Evolutionary conservation across 768 basidiomycete genomes (phyloP).

Genomic region (Suillus cothurnatus): DNA sequence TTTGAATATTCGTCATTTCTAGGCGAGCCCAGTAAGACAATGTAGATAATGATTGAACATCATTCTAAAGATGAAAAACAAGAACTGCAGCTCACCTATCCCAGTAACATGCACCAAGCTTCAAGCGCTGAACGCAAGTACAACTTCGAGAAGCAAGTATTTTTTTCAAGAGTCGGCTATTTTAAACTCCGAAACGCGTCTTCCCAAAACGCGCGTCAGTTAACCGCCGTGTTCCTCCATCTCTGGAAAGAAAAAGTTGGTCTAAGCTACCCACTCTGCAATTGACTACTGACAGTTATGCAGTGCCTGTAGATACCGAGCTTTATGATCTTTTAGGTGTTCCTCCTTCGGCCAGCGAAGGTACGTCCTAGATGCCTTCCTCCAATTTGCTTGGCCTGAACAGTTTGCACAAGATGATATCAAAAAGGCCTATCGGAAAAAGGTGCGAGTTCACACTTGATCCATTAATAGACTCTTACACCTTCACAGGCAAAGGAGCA

Average conservation of each 20-base stretch:
- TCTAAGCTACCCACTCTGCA: neutral
- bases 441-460: constrained; percentile 51
- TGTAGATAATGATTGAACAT: constrained; percentile 83
- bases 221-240: constrained; percentile 10
- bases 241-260: constrained; percentile 27
- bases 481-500: constrained; percentile 75
- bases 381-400: constrained; percentile 14
- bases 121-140: neutral
- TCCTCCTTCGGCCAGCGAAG: constrained; percentile 66
- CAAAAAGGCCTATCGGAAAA: constrained; percentile 92
- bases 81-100: constrained; percentile 22
- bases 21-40: constrained; percentile 70
- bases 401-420: constrained; percentile 63
- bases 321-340: constrained; percentile 89
- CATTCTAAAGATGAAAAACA: constrained; percentile 37
- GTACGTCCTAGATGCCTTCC: constrained; percentile 40
- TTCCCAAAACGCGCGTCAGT: constrained; percentile 27
- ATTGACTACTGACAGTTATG: constrained; percentile 19
- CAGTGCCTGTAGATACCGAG: constrained; percentile 76
- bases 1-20: constrained; percentile 49
- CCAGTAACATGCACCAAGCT: neutral
- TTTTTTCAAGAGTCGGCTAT: neutral
- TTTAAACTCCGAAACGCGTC: constrained; percentile 39
- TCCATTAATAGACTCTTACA: constrained; percentile 20
- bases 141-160: neutral